A percentile compares a stretch with the other conserved stretches of the same genome.
Evolutionary conservation across 2,329 filamentous ascomycete species (phyloP).

Genomic region (Calonectria pseudoreteaudii): DNA sequence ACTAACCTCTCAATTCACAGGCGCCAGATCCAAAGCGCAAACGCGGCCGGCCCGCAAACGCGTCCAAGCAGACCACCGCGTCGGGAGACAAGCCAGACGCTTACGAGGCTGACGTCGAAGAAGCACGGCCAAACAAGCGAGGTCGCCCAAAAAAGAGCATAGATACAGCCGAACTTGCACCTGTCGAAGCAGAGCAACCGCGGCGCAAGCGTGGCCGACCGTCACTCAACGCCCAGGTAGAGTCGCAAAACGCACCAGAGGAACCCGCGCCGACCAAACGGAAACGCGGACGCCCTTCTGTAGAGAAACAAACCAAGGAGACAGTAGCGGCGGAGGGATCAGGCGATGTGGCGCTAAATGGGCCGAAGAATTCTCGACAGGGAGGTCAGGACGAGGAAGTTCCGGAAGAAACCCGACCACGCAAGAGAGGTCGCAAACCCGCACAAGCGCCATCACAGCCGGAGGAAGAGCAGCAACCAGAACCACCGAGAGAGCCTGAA

Average conservation of each 20-base stretch:
- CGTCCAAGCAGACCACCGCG: constrained; percentile 50
- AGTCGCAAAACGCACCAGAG: constrained; percentile 26
- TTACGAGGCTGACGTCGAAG: constrained; percentile 42
- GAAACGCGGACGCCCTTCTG: constrained; percentile 51
- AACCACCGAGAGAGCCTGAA: constrained; percentile 9
- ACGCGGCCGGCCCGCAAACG: constrained; percentile 56
- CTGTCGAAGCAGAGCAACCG: constrained; percentile 24
- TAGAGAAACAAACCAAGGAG: constrained; percentile 29
- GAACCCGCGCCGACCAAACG: constrained; percentile 45
- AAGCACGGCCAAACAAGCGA: constrained; percentile 38
- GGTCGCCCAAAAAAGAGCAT: constrained; percentile 30
- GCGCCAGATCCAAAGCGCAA: constrained; percentile 54
- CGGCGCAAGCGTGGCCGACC: constrained; percentile 46
- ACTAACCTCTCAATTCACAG: constrained; percentile 29
- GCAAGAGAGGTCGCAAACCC: constrained; percentile 30
- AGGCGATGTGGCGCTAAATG: constrained; percentile 30
- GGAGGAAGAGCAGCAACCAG: constrained; percentile 19
- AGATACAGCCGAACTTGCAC: constrained; percentile 19
- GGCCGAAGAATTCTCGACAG: constrained; percentile 23
- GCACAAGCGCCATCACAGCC: constrained; percentile 13
- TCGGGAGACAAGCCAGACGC: constrained; percentile 38
- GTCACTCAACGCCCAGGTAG: constrained; percentile 32
- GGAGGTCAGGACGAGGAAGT: constrained; percentile 20
- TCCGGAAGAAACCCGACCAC: constrained; percentile 22
- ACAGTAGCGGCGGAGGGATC: constrained; percentile 25